Evolutionary conservation across 306 rosid species (phyloP), one percentile per base, ranked within the genome.

Genomic region (Vigna hirtella): DNA sequence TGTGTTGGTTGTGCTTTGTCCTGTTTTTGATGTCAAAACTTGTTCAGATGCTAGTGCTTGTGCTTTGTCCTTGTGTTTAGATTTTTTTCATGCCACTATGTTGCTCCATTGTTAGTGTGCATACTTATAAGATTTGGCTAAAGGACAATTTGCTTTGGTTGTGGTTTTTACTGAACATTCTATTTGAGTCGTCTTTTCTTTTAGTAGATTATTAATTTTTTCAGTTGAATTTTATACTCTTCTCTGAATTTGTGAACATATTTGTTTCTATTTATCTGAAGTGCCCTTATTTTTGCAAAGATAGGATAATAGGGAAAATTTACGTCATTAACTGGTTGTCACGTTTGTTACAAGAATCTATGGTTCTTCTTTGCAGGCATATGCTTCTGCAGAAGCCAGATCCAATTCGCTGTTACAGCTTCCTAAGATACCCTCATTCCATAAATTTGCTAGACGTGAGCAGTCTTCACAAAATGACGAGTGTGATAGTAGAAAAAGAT

Each of bases 341-440:
- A 24, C 45, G 62, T 77, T 77, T 26, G 58, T 72, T 32, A 22
- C 58, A 69, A 61, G 68, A 79, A 77, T 82, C 32, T 4, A 11
- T 20, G 47, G 51, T 69, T 67, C 66, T 70, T 83, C 75, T 72
- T 71, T 82, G 85, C 84, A 96, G 99, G 99, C 98, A 58, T 93
- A 93, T 88, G 94, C 99, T 40, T 90, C 97, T 82, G 90, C 97
- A 17, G 99, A 96, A 87, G 93, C 93, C 85, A 93, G 93, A 86
- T 72, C 90, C 78, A 88, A 71, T 81, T 73, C 88, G 0, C 77
- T 83, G 71, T 74, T 91, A 77, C 98, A 96, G 82, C 98, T 96
- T 82, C 99, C 99, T 3, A 96, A 93, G 92, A 96, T 96, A 84
- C 99, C 98, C 10, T 96, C 99, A 36, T 96, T 96, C 82, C 96